phyloP scores from a whole-genome alignment of 495 filamentous ascomycete genomes.

The Penicillium maclennaniae region DNA sequence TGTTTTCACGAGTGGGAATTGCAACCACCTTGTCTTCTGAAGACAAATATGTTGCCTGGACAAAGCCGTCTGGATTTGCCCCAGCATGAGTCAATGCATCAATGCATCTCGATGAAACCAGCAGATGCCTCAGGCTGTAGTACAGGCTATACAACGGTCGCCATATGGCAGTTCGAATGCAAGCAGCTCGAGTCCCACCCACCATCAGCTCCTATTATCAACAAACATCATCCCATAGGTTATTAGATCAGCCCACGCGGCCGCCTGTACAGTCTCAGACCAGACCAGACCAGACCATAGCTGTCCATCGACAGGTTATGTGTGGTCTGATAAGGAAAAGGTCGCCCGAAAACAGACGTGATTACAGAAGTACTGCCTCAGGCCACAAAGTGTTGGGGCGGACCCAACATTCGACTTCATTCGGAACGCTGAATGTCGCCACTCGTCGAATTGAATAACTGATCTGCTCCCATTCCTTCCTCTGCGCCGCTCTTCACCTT shows the following conservation, averaged over 20 bases:
- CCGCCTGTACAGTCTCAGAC: neutral
- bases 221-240: neutral
- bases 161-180: neutral
- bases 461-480: slow-evolving; percentile 6
- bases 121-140: no score
- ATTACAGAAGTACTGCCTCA: slow-evolving; percentile 8
- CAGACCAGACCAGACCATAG: neutral
- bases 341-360: neutral
- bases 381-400: slow-evolving; percentile 29
- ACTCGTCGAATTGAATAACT: slow-evolving; percentile 10
- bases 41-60: no score
- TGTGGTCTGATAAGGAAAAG: neutral
- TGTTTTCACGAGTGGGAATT: no score
- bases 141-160: neutral
- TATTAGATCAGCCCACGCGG: neutral
- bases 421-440: slow-evolving; percentile 17
- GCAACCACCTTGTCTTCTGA: no score
- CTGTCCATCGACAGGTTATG: neutral
- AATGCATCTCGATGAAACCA: neutral
- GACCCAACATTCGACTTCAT: slow-evolving; percentile 31
- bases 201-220: neutral
- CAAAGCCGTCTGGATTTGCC: no score
- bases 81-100: neutral
- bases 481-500: slow-evolving; percentile 2
- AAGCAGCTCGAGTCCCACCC: neutral